Conservation (phyloP, 192 early-diverging fungal genomes). For the Coemansia sp. region DNA sequence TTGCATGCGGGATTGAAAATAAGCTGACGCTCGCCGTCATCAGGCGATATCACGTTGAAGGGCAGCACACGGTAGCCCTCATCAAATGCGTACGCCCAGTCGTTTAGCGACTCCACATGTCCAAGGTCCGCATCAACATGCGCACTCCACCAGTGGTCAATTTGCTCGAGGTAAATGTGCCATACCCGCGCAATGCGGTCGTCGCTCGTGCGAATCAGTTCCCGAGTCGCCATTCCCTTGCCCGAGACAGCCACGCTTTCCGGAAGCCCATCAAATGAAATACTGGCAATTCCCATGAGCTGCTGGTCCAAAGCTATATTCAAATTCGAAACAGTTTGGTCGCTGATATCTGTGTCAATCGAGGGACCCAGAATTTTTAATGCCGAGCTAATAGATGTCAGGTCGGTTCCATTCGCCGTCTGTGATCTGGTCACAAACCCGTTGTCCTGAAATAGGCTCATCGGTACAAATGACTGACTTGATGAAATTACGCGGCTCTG, state of each 20-base stretch:
- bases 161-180: slow-evolving; percentile 77
- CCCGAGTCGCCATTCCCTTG: slow-evolving; percentile 62
- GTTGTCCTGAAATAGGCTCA: no score
- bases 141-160: slow-evolving; percentile 78
- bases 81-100: slow-evolving; percentile 72
- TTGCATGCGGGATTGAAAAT: slow-evolving; percentile 59
- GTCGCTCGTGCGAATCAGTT: slow-evolving; percentile 64
- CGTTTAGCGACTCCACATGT: slow-evolving; percentile 68
- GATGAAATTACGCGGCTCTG: slow-evolving; percentile 70
- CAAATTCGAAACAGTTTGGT: neutral
- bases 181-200: slow-evolving; percentile 71
- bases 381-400: slow-evolving; percentile 10
- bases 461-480: slow-evolving; percentile 64
- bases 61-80: slow-evolving; percentile 81
- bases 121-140: slow-evolving; percentile 64
- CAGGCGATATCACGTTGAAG: slow-evolving; percentile 78
- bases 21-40: slow-evolving; percentile 60
- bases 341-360: neutral
- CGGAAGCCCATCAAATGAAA: slow-evolving; percentile 1
- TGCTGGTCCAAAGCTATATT: neutral
- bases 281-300: neutral
- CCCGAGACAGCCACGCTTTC: slow-evolving; percentile 27
- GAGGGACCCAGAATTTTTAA: neutral
- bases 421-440: neutral
- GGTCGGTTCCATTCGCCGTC: neutral